Percentiles rank a stretch among this genome's conserved stretches.
Evolutionary conservation across 169 alveolate genomes (phyloP).

Genomic region (Theileria sp.): DNA sequence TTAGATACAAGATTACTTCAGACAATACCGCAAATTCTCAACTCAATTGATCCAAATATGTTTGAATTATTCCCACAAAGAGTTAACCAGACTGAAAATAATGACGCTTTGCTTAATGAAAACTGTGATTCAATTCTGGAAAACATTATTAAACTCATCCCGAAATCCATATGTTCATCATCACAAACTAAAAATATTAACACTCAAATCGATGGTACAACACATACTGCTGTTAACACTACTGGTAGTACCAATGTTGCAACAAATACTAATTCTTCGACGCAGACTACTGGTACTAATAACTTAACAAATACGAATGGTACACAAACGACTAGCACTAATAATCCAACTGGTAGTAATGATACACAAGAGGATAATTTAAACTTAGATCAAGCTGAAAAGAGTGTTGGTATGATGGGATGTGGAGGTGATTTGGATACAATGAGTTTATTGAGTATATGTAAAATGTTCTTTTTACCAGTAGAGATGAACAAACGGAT

Average conservation of each 20-base stretch:
- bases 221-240: background rate
- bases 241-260: too few species aligned
- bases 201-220: background rate
- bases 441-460: constrained; percentile 65
- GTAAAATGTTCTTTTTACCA: constrained; percentile 72
- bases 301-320: too few species aligned
- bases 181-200: constrained; percentile 7
- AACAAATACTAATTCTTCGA: too few species aligned
- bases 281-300: too few species aligned
- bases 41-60: constrained; percentile 33
- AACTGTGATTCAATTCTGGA: constrained; percentile 40
- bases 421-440: constrained; percentile 59
- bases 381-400: constrained; percentile 5
- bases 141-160: constrained; percentile 42
- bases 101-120: background rate
- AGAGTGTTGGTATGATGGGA: constrained; percentile 43
- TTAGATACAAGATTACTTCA: constrained; percentile 31
- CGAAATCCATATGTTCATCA: constrained; percentile 54
- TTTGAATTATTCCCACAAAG: constrained; percentile 32
- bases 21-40: constrained; percentile 48
- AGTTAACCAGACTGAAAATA: background rate
- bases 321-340: too few species aligned
- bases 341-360: too few species aligned
- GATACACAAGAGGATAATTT: background rate
- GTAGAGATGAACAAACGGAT: constrained; percentile 72